Evolutionary conservation across 768 basidiomycete genomes (phyloP).

Genomic region (Rhizopogon roseolus): DNA sequence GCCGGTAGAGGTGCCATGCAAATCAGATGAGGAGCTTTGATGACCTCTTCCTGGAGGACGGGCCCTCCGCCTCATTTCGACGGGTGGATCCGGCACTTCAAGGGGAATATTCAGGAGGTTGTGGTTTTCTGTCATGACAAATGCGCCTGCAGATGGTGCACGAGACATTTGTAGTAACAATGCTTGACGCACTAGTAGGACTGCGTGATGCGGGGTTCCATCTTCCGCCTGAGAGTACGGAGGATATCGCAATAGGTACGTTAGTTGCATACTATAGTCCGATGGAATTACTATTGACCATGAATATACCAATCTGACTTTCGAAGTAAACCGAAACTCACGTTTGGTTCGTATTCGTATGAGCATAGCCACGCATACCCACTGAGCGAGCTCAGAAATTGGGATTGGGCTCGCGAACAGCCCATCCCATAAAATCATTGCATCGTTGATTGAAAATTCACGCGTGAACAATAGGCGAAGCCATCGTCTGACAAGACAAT

Average conservation of each 20-base stretch:
- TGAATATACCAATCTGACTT: constrained; percentile 7
- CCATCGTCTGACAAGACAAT: constrained; percentile 66
- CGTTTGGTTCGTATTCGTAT: constrained; percentile 87
- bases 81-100: constrained; percentile 52
- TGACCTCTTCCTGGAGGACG: constrained; percentile 29
- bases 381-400: constrained; percentile 70
- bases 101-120: constrained; percentile 69
- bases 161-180: constrained; percentile 71
- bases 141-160: constrained; percentile 68
- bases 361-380: constrained; percentile 93
- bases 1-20: constrained; percentile 13
- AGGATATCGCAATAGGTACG: constrained; percentile 84
- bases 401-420: constrained; percentile 81
- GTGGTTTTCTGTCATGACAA: constrained; percentile 77
- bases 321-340: constrained; percentile 33
- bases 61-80: constrained; percentile 31
- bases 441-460: constrained; percentile 77
- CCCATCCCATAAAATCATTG: constrained; percentile 93
- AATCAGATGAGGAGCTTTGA: constrained; percentile 16
- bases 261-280: constrained; percentile 85
- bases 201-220: constrained; percentile 49
- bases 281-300: constrained; percentile 65
- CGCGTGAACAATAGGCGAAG: constrained; percentile 89
- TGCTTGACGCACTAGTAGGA: constrained; percentile 81
- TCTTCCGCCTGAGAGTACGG: constrained; percentile 29